Evolutionary conservation across 2,329 filamentous ascomycete genomes (phyloP), one percentile per base, ranked within the genome.

Genomic region (Parascedosporium putredinis): DNA sequence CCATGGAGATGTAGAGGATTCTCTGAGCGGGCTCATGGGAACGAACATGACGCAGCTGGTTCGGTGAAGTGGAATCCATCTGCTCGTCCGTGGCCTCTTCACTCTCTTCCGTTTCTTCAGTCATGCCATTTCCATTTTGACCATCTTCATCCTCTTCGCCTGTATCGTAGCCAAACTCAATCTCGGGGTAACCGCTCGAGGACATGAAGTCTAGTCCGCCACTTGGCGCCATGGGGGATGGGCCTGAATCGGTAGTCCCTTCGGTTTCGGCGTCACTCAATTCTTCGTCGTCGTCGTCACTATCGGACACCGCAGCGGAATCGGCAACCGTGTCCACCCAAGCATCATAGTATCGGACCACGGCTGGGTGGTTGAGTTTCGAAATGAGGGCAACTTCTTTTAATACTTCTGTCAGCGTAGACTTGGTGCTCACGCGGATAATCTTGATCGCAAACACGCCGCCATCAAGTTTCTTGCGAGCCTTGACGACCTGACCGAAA

Each of bases 371-470:
- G 59, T 94, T 96, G 51, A 98, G 76, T 52, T 88, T 81, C n/a
- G 91, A 95, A 14, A 98, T 73, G 7, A 97, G 70, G 62, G 90
- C 84, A 36, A 96, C 91, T 64, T 93, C 87, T 50, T 86, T 88
- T 23, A 91, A 64, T 10, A 90, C 83, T 61, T 95, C 86, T 1
- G 86, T 90, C 34, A 97, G 72, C 9, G 52, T 55, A 8, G 47
- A 50, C 12, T 40, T 50, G 6, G 47, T 50, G 51, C 86, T 87
- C 52, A 83, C 76, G 23, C 85, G 78, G 54, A 98, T 93, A 63
- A 97, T 96, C 65, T 98, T 98, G 62, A 98, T 87, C 16, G 93
- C 93, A 66, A 97, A 98, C 40, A 94, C 84, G 51, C 90, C 86
- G 1, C 88, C 88, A 62, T 97, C 93, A 3, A 96, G 79, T 67